Evolutionary conservation across 495 filamentous ascomycete species (phyloP), one percentile per base, ranked within the genome.

Genomic region (Aspergillus funiculosus): DNA sequence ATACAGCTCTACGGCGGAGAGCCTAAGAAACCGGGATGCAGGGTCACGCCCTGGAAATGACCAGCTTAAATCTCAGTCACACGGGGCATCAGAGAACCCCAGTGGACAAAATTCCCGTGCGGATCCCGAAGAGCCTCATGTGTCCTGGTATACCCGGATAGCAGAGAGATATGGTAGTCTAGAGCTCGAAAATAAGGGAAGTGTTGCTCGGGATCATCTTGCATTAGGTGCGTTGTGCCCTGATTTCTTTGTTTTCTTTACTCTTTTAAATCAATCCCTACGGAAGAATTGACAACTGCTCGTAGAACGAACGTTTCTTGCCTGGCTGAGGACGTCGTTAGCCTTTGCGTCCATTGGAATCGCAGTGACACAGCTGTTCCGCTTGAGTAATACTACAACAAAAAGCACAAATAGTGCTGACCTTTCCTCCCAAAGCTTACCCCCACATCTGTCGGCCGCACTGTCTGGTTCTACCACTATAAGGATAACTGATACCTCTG

Each of bases 271-370:
- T 18, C 22, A 22, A 30, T 19, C 20, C 17, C 11, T 39, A 19
- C n/a, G n/a, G 39, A 13, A 28, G 28, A 29, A 30, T 40, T 47
- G 20, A 56, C 39, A 32, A 28, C 4, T 14, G 28, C 10, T 6
- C 43, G 19, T 57, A 96, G 92, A 98, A 66, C 83, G 92, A 21
- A 98, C 92, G 2, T 98, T 97, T 65, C 80, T 98, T 15, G 92
- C 92, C 38, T 98, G 92, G 92, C 78, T 98, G 35, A 81, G 92
- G 34, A 98, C 92, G 13, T 95, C 89, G 15, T 76, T 98, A 31
- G 88, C 91, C 36, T 98, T 98, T 61, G 94, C 92, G 27, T 89
- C 83, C 38, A 98, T 98, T 56, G 92, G 92, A 44, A 90, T 98
- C 49, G 92, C 91, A 39, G 80, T 98, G 38, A 96, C 94, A 1